phyloP scores from a whole-genome alignment of 331 rosid species.

The Cydonia oblonga region DNA sequence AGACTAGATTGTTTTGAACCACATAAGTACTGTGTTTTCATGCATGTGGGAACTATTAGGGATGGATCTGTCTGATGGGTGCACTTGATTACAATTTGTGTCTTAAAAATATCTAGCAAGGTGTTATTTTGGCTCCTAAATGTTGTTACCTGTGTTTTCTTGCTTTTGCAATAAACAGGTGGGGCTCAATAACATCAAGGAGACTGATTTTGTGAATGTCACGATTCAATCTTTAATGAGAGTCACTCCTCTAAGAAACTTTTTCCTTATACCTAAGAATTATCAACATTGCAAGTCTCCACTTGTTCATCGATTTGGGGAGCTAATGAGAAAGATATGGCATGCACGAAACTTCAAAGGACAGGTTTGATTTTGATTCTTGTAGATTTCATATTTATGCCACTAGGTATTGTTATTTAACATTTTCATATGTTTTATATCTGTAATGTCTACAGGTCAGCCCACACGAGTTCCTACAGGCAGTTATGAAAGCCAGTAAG shows the following conservation, averaged over 20 bases:
- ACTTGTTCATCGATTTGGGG: conserved; percentile 83
- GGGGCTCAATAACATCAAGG: conserved; percentile 93
- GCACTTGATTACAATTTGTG: neutral
- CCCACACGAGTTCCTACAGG: conserved; percentile 92
- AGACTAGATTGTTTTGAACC: neutral
- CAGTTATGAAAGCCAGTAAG: conserved; percentile 96
- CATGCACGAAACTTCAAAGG: conserved; percentile 94
- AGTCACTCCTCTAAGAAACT: conserved; percentile 85
- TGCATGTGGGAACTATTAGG: neutral
- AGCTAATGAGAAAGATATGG: conserved; percentile 96
- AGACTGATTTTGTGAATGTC: conserved; percentile 78
- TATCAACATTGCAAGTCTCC: conserved; percentile 76
- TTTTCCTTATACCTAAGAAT: conserved; percentile 81
- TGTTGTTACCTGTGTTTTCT: neutral
- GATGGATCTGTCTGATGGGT: neutral
- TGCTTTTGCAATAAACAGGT: conserved; percentile 34
- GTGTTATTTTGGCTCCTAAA: conserved; percentile 9
- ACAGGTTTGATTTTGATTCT: conserved; percentile 31
- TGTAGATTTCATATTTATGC: neutral
- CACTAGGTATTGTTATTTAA: neutral
- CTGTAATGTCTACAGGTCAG: conserved; percentile 55
- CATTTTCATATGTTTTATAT: conserved; percentile 4
- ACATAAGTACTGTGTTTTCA: neutral
- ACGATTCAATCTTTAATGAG: conserved; percentile 72
- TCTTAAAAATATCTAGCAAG: neutral